Conservation (phyloP, 1,284 basidiomycete genomes). For the Anthracocystis walkeri region DNA sequence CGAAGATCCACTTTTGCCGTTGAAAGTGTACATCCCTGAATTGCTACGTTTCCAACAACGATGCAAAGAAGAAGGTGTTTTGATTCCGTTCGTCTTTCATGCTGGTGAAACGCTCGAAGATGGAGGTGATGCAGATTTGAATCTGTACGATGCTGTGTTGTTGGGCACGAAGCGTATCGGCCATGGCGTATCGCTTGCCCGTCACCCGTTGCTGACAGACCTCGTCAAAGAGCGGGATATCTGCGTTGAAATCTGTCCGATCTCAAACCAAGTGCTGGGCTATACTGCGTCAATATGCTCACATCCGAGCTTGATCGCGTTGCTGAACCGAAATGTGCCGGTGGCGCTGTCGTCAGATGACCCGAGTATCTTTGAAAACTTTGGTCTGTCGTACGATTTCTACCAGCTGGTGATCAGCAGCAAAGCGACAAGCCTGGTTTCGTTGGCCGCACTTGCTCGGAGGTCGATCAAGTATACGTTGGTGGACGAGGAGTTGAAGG, state of each 20-base stretch:
- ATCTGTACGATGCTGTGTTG: constrained; percentile 82
- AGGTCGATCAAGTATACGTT: constrained; percentile 43
- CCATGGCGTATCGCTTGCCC: constrained; percentile 80
- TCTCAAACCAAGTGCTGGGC: constrained; percentile 60
- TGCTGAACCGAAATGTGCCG: constrained; percentile 78
- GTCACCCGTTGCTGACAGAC: constrained; percentile 79
- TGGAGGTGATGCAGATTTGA: constrained; percentile 76
- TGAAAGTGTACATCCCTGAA: constrained; percentile 77
- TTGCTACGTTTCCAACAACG: constrained; percentile 76
- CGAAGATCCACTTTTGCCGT: constrained; percentile 77
- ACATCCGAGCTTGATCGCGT: constrained; percentile 65
- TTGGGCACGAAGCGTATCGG: constrained; percentile 82
- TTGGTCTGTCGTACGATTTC: constrained; percentile 72
- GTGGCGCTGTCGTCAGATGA: constrained; percentile 80
- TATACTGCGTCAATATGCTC: constrained; percentile 40
- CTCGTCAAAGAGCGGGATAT: constrained; percentile 77
- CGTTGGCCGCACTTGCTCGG: constrained; percentile 43
- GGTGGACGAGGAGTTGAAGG: constrained; percentile 26
- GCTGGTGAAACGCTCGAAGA: constrained; percentile 83
- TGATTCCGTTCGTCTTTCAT: constrained; percentile 83
- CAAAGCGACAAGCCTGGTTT: constrained; percentile 31
- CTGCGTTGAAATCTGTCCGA: constrained; percentile 75
- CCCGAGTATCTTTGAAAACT: constrained; percentile 80
- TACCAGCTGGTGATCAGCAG: constrained; percentile 50
- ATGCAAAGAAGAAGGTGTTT: constrained; percentile 75